Base-by-base conservation (phyloP, 2,329 filamentous ascomycete species). In the Aspergillus brasiliensis region DNA sequence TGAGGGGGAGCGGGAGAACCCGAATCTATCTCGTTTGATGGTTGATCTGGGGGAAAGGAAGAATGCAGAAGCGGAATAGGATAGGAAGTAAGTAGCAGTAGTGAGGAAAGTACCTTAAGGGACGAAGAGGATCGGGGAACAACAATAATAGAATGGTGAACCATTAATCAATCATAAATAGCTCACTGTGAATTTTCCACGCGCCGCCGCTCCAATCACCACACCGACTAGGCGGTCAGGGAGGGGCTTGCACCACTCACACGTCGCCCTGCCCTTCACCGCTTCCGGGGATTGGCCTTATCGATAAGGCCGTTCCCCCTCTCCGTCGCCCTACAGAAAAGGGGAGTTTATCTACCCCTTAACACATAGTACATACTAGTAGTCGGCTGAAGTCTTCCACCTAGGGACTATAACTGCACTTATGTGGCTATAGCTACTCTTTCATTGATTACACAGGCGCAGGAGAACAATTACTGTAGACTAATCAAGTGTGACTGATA, bases 181-280 rank as follows among this genome's bases (percentile, higher is more conserved):
- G 40, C 21, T 47, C 46, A 47, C n/a, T 25, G 23, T 19, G 61
- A 64, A 65, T 66, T 67, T 67, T 67, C 66, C 66, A 68, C 66
- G 66, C 61, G 60, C 66, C 67, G 47, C 58, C 53, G 61, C 52
- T 57, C 61, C 63, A 68, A 68, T 67, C 63, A 67, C 63, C 66
- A 67, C 64, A 64, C 57, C 59, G 54, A 60, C 56, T 58, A n/a
- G 53, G 57, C 61, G 63, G 60, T 44, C 40, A 19, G 40, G 31
- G 40, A 44, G 40, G 40, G 40, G 40, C n/a, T 23, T 44, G 40
- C 40, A 31, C 28, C 28, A 19, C 27, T 37, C 27, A 31, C 37
- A n/a, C 25, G 4, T 17, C 52, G 17, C 27, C 38, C 23, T 38
- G 19, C n/a, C 19, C 38, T 19, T 55, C 40, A 55, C 52, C 52